Evolutionary conservation across 164 flowering plant species (phyloP).

Genomic region (Vitis riparia): DNA sequence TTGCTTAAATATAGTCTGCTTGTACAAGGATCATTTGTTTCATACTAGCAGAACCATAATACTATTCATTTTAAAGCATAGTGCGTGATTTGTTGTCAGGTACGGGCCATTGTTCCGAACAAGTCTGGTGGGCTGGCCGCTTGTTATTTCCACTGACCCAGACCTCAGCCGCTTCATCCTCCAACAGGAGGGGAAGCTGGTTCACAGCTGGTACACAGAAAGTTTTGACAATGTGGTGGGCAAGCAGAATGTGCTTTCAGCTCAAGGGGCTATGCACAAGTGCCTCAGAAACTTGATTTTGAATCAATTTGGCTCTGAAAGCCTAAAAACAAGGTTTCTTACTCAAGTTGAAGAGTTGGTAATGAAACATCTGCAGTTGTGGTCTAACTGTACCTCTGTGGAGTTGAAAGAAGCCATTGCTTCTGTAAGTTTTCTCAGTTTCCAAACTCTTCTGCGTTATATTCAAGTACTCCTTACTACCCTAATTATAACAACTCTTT

Average conservation of each 20-base stretch:
- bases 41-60: too few species aligned
- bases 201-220: slow-evolving; percentile 73
- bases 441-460: background rate
- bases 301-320: slow-evolving; percentile 61
- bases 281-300: slow-evolving; percentile 69
- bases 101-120: slow-evolving; percentile 64
- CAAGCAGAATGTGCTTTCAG: slow-evolving; percentile 49
- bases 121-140: slow-evolving; percentile 56
- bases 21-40: too few species aligned
- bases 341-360: slow-evolving; percentile 52
- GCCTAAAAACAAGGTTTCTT: slow-evolving; percentile 54
- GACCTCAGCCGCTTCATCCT: slow-evolving; percentile 55
- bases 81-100: slow-evolving; percentile 28
- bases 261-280: slow-evolving; percentile 70
- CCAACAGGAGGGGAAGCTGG: slow-evolving; percentile 59
- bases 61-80: background rate
- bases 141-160: slow-evolving; percentile 56
- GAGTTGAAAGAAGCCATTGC: slow-evolving; percentile 65
- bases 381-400: slow-evolving; percentile 42
- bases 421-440: slow-evolving; percentile 31
- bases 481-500: too few species aligned
- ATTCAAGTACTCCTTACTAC: too few species aligned
- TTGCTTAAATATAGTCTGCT: too few species aligned
- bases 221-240: slow-evolving; percentile 68
- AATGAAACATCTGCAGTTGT: slow-evolving; percentile 24